These are phyloP conservation scores for Solanum peruvianum DNA, from an alignment of 257 asterid genomes.

Conservation along the genomic window DNA sequence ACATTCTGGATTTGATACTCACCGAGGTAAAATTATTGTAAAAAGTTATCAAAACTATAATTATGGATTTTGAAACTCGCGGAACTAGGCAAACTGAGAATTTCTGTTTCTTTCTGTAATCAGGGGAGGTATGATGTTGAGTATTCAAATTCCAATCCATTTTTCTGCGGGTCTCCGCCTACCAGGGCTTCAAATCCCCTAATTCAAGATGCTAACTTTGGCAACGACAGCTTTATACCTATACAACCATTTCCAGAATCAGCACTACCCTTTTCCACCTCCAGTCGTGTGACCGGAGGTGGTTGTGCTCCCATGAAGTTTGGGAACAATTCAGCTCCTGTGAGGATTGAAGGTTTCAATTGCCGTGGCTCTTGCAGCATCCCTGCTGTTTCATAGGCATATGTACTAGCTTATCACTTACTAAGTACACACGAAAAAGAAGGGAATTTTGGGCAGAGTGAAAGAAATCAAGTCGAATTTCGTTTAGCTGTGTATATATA, in stretches of 20 bases:
- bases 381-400: constrained; percentile 30
- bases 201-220: constrained; percentile 45
- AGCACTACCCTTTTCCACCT: constrained; percentile 4
- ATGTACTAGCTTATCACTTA: neutral
- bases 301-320: constrained; percentile 26
- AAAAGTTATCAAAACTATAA: neutral
- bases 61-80: neutral
- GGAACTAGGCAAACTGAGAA: neutral
- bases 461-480: neutral
- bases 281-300: constrained; percentile 22
- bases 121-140: constrained; percentile 18
- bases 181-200: constrained; percentile 50
- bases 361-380: constrained; percentile 24
- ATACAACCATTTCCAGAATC: neutral
- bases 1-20: constrained; percentile 42
- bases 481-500: constrained; percentile 8
- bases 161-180: constrained; percentile 47
- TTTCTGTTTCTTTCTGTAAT: neutral
- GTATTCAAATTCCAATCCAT: constrained; percentile 27
- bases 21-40: constrained; percentile 23
- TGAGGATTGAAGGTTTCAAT: constrained; percentile 56
- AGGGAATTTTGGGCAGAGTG: neutral
- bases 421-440: neutral
- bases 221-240: constrained; percentile 13
- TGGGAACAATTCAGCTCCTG: constrained; percentile 35